Conservation (phyloP, 495 filamentous ascomycete species). For the Haplographium delicatum region DNA sequence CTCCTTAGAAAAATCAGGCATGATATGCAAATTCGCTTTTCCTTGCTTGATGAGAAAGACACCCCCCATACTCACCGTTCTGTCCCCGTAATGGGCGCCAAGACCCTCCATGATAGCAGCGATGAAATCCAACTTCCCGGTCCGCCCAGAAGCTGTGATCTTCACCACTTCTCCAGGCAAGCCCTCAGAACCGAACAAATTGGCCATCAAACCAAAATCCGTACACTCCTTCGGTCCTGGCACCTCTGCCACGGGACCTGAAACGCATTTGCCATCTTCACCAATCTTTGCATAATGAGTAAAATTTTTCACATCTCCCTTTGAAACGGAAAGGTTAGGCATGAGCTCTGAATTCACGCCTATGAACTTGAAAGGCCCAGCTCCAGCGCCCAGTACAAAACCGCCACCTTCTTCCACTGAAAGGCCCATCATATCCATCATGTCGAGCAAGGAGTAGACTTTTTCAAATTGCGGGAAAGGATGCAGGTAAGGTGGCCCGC, state of each 20-base stretch:
- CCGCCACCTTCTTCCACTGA: conserved; percentile 19
- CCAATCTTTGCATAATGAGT: conserved; percentile 19
- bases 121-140: conserved; percentile 30
- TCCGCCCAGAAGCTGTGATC: conserved; percentile 27
- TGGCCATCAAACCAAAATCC: conserved; percentile 36
- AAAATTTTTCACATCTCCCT: conserved; percentile 6
- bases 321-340: conserved; percentile 32
- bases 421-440: conserved; percentile 34
- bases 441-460: conserved; percentile 29
- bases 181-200: conserved; percentile 33
- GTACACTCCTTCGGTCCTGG: conserved; percentile 15
- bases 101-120: conserved; percentile 30
- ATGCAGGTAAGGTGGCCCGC: conserved; percentile 33
- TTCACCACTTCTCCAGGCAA: conserved; percentile 31
- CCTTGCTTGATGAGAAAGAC: conserved; percentile 34
- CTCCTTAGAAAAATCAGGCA: conserved; percentile 37
- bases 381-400: conserved; percentile 32
- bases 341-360: conserved; percentile 36
- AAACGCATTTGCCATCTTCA: conserved; percentile 13
- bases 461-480: conserved; percentile 29
- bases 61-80: conserved; percentile 32
- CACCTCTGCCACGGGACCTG: conserved; percentile 19
- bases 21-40: conserved; percentile 35
- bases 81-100: conserved; percentile 26
- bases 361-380: conserved; percentile 37